phyloP scores from a whole-genome alignment of 305 asterid species.

The Fraxinus ornus region DNA sequence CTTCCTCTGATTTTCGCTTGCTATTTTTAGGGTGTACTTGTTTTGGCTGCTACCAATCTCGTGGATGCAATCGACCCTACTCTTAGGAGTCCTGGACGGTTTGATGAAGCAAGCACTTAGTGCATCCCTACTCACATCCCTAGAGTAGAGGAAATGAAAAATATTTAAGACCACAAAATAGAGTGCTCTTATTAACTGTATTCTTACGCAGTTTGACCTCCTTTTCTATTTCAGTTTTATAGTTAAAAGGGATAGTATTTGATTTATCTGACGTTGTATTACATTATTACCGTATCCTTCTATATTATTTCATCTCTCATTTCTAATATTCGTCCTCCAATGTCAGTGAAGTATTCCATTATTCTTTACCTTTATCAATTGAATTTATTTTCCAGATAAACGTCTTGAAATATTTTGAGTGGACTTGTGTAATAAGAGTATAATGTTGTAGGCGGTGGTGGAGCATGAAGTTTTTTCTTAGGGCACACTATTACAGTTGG shows the following conservation, averaged over 20 bases:
- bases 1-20: not conserved
- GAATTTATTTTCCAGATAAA: not conserved
- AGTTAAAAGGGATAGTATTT: not conserved
- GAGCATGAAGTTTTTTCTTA: not conserved
- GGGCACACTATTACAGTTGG: not conserved
- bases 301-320: not conserved
- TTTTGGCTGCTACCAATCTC: slow-evolving; percentile 94
- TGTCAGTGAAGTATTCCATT: not conserved
- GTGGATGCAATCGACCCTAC: slow-evolving; percentile 89
- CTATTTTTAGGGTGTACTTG: slow-evolving; percentile 75
- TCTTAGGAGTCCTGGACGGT: slow-evolving; percentile 94
- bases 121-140: not conserved
- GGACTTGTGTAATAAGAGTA: not conserved
- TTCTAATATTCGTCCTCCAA: not conserved
- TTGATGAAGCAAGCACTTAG: slow-evolving; percentile 35
- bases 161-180: not conserved
- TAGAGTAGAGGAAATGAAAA: not conserved
- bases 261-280: not conserved
- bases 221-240: not conserved
- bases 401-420: not conserved
- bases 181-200: not conserved
- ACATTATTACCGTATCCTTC: not conserved
- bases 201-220: not conserved
- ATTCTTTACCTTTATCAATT: not conserved
- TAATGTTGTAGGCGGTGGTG: not conserved